A percentile compares a stretch with the other conserved stretches of the same genome.
These are phyloP conservation scores for Fibroporia radiculosa DNA, from an alignment of 768 basidiomycete species.

Conservation along the genomic window DNA sequence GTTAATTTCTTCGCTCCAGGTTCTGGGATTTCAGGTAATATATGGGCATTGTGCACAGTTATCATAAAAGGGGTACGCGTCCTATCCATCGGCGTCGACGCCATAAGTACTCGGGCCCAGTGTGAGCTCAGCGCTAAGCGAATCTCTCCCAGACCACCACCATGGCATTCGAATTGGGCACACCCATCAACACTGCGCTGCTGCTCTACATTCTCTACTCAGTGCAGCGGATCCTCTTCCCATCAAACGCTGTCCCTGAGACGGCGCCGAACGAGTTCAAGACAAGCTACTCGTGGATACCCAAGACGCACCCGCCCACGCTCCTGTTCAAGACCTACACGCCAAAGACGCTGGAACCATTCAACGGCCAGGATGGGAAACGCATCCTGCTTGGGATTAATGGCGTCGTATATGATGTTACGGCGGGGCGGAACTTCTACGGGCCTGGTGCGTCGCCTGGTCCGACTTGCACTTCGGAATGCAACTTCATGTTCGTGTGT, in stretches of 20 bases:
- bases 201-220: constrained; percentile 75
- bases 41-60: no score
- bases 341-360: constrained; percentile 63
- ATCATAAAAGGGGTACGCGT: no score
- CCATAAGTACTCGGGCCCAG: no score
- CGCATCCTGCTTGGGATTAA: constrained; percentile 84
- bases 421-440: constrained; percentile 84
- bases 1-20: no score
- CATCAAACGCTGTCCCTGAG: constrained; percentile 44
- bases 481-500: not conserved
- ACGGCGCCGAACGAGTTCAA: constrained; percentile 64
- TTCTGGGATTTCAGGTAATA: no score
- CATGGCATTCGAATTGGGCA: constrained; percentile 43
- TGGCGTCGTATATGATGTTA: constrained; percentile 89
- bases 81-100: no score
- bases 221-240: constrained; percentile 66
- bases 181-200: constrained; percentile 73
- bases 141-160: no score
- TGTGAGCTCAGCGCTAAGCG: no score
- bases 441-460: constrained; percentile 67
- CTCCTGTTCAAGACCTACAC: constrained; percentile 75
- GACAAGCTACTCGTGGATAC: constrained; percentile 87
- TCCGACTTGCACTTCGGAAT: not conserved
- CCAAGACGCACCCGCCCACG: constrained; percentile 70
- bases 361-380: constrained; percentile 54